Conservation (phyloP, 805 yeast genomes). For the Ogataea trehalophila region DNA sequence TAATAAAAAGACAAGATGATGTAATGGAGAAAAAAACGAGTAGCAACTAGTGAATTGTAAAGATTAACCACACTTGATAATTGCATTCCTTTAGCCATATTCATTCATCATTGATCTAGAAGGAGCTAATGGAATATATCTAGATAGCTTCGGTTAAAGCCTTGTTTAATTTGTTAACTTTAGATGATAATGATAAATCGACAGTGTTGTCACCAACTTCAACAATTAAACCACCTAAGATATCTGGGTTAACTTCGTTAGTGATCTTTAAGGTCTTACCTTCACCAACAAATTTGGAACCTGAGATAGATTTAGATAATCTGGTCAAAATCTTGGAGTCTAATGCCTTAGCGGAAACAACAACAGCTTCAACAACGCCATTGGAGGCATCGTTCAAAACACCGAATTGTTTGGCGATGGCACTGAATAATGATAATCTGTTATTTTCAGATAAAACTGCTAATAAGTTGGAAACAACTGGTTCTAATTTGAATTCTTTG, state of each 20-base stretch:
- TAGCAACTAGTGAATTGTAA: no score
- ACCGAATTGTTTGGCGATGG: conserved; percentile 66
- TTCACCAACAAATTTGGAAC: conserved; percentile 75
- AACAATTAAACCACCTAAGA: conserved; percentile 92
- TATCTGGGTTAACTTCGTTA: conserved; percentile 82
- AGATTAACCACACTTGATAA: no score
- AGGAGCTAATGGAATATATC: conserved; percentile 11
- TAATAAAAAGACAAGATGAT: no score
- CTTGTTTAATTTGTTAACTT: conserved; percentile 85
- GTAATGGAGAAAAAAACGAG: no score
- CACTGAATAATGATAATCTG: conserved; percentile 69
- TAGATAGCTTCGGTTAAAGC: conserved; percentile 82
- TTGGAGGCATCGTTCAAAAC: conserved; percentile 81
- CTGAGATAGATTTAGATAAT: conserved; percentile 71
- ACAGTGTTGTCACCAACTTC: conserved; percentile 97
- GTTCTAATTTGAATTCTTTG: conserved; percentile 48
- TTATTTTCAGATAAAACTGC: conserved; percentile 88
- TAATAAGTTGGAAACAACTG: conserved; percentile 74
- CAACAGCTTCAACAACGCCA: conserved; percentile 89
- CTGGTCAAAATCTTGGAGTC: conserved; percentile 76
- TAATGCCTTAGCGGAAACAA: conserved; percentile 81
- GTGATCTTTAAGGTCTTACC: conserved; percentile 82
- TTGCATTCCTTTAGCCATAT: no score
- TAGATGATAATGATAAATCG: conserved; percentile 82
- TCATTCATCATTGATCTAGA: no score